Evolutionary conservation across 2,329 filamentous ascomycete genomes (phyloP).

Genomic region (Colletotrichum neosansevieriae): DNA sequence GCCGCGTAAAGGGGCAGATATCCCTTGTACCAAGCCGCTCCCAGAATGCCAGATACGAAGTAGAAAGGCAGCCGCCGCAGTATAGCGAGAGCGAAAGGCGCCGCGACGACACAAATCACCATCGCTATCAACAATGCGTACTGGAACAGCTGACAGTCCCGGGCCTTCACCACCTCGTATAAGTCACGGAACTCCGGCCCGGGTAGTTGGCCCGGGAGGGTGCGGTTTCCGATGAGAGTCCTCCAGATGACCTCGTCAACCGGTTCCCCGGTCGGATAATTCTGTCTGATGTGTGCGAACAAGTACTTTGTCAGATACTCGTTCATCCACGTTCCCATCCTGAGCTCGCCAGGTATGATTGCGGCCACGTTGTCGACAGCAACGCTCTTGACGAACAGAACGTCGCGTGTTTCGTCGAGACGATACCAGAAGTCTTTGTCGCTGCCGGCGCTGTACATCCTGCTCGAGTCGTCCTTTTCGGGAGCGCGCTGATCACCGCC

Average conservation of each 20-base stretch:
- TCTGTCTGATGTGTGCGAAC: background rate
- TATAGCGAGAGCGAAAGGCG: background rate
- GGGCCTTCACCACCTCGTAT: background rate
- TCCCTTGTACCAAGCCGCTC: background rate
- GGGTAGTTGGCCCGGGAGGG: background rate
- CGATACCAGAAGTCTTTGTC: background rate
- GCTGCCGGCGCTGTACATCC: background rate
- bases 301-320: background rate
- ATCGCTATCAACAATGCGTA: background rate
- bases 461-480: background rate
- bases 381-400: background rate
- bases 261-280: slow-evolving; percentile 1
- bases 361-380: background rate
- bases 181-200: background rate
- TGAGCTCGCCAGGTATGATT: background rate
- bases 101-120: background rate
- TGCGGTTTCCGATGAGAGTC: slow-evolving; percentile 17
- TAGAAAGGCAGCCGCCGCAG: background rate
- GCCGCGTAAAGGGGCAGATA: background rate
- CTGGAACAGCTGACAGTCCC: background rate
- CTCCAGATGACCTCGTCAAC: slow-evolving; percentile 20
- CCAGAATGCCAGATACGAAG: background rate
- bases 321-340: background rate
- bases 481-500: background rate
- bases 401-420: background rate